These are phyloP conservation scores for Helianthus annuus DNA, from an alignment of 129 eudicot genomes.

Conservation along the genomic window HanXRQr2.0-SUNRISE NC_035433.2:55542681-55543180, in stretches of 20 bases:
- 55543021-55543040: background rate
- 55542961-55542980: background rate
- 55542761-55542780: conserved; percentile 96
- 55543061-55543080: conserved; percentile 5
- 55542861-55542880: background rate
- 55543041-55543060: background rate
- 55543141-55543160: too few relatives aligned
- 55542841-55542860: background rate
- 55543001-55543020: background rate
- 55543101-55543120: too few relatives aligned
- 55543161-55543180: too few relatives aligned
- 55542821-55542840: background rate
- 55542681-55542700: background rate
- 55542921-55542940: background rate
- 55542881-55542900: too few relatives aligned
- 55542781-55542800: conserved; percentile 58
- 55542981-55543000: background rate
- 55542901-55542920: too few relatives aligned
- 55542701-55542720: background rate
- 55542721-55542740: conserved; percentile 18
- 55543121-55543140: too few relatives aligned
- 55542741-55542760: conserved; percentile 88
- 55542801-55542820: background rate
- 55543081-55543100: too few relatives aligned
- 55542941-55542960: too few relatives aligned